A percentile compares a stretch with the other conserved stretches of the same genome.
phyloP scores from a whole-genome alignment of 139 green algal species.

The Asterochloris erici region DNA sequence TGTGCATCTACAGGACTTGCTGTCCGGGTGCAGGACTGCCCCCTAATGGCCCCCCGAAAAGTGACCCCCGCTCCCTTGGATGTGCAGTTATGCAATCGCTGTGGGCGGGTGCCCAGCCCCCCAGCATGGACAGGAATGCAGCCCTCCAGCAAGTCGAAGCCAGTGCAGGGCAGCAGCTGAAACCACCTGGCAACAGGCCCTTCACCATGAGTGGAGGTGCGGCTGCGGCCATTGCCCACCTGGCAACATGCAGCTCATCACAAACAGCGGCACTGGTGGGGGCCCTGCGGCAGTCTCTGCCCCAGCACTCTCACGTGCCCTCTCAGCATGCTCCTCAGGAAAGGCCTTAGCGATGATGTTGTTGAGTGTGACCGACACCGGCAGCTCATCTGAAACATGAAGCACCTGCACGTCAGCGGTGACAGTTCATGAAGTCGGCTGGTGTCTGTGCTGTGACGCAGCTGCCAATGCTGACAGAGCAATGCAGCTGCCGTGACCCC shows the following conservation, averaged over 20 bases:
- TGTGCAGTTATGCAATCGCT: no score
- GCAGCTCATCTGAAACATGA: conserved; percentile 44
- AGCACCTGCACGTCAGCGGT: conserved; percentile 31
- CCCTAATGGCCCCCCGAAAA: no score
- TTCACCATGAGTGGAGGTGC: no score
- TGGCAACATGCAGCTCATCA: conserved; percentile 84
- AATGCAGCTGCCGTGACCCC: background rate
- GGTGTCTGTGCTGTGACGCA: background rate
- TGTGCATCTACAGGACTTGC: no score
- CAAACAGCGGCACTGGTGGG: conserved; percentile 80
- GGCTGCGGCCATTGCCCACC: conserved; percentile 18
- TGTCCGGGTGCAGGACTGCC: no score
- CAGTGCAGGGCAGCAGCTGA: no score
- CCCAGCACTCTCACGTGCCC: conserved; percentile 28
- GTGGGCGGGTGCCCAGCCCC: no score
- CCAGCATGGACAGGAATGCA: no score
- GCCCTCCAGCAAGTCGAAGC: no score
- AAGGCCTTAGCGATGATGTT: conserved; percentile 66
- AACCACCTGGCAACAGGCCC: no score
- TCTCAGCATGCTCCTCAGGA: conserved; percentile 63
- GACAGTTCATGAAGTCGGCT: background rate
- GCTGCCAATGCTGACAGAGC: background rate
- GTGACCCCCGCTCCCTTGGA: no score
- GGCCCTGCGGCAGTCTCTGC: conserved; percentile 15
- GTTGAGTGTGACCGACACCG: conserved; percentile 63